These are phyloP conservation scores for Ustilago trichophora DNA, from an alignment of 1,284 basidiomycete species.

Conservation along the genomic window DNA sequence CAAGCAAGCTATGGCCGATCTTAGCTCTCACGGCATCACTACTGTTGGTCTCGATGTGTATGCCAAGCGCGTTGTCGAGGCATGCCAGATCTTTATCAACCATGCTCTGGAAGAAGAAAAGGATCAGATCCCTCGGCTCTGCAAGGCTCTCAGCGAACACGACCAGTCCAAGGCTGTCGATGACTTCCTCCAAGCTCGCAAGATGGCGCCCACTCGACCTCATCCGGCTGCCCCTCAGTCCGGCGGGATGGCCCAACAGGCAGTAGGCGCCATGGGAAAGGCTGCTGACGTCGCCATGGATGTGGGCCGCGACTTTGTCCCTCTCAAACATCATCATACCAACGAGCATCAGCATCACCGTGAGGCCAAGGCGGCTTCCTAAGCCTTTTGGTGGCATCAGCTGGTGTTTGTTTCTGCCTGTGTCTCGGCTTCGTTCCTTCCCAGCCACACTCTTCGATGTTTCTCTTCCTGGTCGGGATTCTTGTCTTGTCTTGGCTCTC, in stretches of 20 bases:
- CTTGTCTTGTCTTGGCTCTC: neutral
- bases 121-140: constrained; percentile 26
- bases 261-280: constrained; percentile 30
- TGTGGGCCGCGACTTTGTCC: constrained; percentile 23
- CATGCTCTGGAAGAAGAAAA: constrained; percentile 53
- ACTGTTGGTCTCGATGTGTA: constrained; percentile 28
- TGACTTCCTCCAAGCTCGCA: constrained; percentile 49
- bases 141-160: constrained; percentile 25
- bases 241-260: constrained; percentile 53
- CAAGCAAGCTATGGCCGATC: constrained; percentile 43
- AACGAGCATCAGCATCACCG: no score
- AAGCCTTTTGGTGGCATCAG: no score
- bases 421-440: neutral
- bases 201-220: constrained; percentile 50
- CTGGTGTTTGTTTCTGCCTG: no score
- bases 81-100: constrained; percentile 46
- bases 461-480: no score
- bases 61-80: constrained; percentile 33
- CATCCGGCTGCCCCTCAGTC: constrained; percentile 57
- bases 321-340: constrained; percentile 34
- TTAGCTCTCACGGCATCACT: constrained; percentile 34
- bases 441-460: no score
- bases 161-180: constrained; percentile 43
- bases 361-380: constrained; percentile 8
- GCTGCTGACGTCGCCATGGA: constrained; percentile 17